A percentile compares a stretch with the other conserved stretches of the same genome.
Evolutionary conservation across 805 yeast genomes (phyloP).

Genomic region (Kuraishia borneana): DNA sequence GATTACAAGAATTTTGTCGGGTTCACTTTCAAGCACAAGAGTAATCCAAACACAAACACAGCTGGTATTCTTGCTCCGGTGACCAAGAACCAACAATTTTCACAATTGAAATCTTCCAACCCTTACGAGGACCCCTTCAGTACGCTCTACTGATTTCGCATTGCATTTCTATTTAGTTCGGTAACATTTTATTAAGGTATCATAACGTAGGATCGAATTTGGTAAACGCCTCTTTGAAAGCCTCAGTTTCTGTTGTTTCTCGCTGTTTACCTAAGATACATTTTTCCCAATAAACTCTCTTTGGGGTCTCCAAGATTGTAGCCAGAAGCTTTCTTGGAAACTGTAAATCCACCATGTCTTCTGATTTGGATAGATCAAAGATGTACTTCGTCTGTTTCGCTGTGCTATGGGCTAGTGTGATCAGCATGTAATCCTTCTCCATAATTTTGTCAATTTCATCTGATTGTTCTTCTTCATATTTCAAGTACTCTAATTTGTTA

Average conservation of each 20-base stretch:
- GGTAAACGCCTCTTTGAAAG: slow-evolving; percentile 45
- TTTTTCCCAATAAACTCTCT: slow-evolving; percentile 64
- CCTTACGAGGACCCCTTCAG: slow-evolving; percentile 2
- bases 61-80: slow-evolving; percentile 21
- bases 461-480: slow-evolving; percentile 15
- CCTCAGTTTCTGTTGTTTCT: slow-evolving; percentile 53
- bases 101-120: no score
- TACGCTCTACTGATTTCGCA: slow-evolving; percentile 1
- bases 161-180: not conserved
- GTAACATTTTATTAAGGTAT: not conserved
- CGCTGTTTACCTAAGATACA: slow-evolving; percentile 55
- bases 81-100: slow-evolving; percentile 12
- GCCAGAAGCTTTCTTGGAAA: slow-evolving; percentile 80
- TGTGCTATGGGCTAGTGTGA: slow-evolving; percentile 11
- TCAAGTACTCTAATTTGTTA: slow-evolving; percentile 29
- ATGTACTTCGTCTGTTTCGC: slow-evolving; percentile 13
- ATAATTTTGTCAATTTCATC: slow-evolving; percentile 13
- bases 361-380: slow-evolving; percentile 16
- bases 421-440: slow-evolving; percentile 25
- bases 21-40: slow-evolving; percentile 86
- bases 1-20: slow-evolving; percentile 78
- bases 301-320: slow-evolving; percentile 43
- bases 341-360: slow-evolving; percentile 49
- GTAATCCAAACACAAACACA: slow-evolving; percentile 39
- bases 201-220: slow-evolving; percentile 38